Evolutionary conservation across 768 basidiomycete species (phyloP).

Genomic region (Mycena chlorophos): DNA sequence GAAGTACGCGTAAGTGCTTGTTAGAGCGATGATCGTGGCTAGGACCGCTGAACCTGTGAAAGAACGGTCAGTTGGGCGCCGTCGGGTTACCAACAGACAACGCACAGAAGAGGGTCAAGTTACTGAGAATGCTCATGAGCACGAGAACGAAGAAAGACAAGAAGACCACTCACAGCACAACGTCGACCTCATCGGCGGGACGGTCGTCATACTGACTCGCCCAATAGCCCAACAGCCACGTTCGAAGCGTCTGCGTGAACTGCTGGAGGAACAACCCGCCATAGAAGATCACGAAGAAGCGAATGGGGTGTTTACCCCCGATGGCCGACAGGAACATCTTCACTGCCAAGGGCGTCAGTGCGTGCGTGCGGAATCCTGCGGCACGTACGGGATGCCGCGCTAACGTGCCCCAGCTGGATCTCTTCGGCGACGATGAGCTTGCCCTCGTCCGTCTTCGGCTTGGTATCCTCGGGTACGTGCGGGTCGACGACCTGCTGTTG

Average conservation of each 20-base stretch:
- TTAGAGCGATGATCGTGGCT: constrained; percentile 13
- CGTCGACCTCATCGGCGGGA: constrained; percentile 9
- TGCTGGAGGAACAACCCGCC: constrained; percentile 8
- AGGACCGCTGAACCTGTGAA: neutral
- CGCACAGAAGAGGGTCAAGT: neutral
- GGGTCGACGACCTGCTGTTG: constrained; percentile 20
- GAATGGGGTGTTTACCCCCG: constrained; percentile 8
- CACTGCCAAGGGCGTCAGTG: constrained; percentile 20
- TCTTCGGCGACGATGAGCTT: constrained; percentile 68
- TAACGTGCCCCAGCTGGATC: constrained; percentile 55
- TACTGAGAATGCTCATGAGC: neutral
- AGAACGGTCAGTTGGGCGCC: neutral
- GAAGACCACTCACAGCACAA: constrained; percentile 2
- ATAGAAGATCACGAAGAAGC: constrained; percentile 13
- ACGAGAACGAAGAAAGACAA: neutral
- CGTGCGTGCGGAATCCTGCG: neutral
- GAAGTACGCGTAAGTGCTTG: constrained; percentile 38
- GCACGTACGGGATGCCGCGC: constrained; percentile 32
- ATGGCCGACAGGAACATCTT: constrained; percentile 17
- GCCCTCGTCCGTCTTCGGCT: constrained; percentile 37
- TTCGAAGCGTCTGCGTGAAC: neutral
- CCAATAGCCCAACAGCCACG: constrained; percentile 21
- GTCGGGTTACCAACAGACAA: neutral
- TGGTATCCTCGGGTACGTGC: constrained; percentile 18
- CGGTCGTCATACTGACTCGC: constrained; percentile 12